Base-by-base conservation (phyloP, 345 rosid genomes). In the Nasturtium officinale region DNA sequence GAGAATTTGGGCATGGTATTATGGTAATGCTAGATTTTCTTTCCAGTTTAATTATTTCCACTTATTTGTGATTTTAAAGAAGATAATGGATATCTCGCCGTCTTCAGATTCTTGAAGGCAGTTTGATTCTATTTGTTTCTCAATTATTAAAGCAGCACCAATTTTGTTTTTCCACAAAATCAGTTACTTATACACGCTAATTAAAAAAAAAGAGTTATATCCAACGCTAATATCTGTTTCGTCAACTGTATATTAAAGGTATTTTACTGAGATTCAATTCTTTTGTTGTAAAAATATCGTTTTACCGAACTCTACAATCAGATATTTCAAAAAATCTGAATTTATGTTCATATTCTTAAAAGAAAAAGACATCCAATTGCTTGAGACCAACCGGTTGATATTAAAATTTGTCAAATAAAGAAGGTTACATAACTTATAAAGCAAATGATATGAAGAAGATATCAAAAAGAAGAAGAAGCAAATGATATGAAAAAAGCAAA, bases 11-110 rank as follows among this genome's bases (percentile, higher is more conserved):
- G 75, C 53, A 54, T 76, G 61, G 9, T 16, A 61, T 54, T 33
- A 54, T 76, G 61, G 9, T 16, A 61, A 62, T 33, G 59, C 51
- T 76, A 76, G 58, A 68, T 76, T 76, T 29, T 61, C n/a, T 61
- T 32, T 67, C 23, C 18, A n/a, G 21, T 28, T 40, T 20, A 38
- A 32, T 16, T 17, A 8, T 18, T 45, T 33, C 18, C 54, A 46
- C 3, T 32, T 43, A 11, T 73, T 46, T 64, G 42, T 54, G 48
- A 42, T 69, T 62, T 28, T 30, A 1, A 21, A 12, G 29, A 28
- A 53, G 38, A 35, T 26, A 26, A 26, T 26, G 23, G 23, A 62
- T 60, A 68, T 69, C 68, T 51, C 29, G 32, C 60, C 37, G 6
- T 52, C 74, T 61, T 53, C 9, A 53, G 58, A 54, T 62, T 62